These are phyloP conservation scores for Trichoderma brevicompactum DNA, from an alignment of 2,329 filamentous ascomycete genomes.

Conservation along the genomic window DNA sequence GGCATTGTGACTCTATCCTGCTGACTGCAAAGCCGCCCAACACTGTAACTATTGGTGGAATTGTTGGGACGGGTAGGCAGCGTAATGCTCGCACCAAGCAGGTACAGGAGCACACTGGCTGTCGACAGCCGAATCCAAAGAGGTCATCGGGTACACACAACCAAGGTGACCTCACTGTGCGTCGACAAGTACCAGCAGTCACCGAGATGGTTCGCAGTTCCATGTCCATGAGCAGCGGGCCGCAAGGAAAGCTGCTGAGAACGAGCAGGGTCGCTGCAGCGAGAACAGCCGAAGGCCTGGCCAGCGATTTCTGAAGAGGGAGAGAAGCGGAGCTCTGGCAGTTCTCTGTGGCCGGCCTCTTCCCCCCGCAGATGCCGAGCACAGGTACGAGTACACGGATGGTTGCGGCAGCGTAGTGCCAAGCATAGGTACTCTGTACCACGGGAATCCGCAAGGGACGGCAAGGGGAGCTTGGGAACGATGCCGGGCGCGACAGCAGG, in stretches of 20 bases:
- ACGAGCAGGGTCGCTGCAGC: not conserved
- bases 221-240: conserved; percentile 7
- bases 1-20: not conserved
- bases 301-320: too few relatives aligned
- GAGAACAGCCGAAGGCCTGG: not conserved
- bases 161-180: conserved; percentile 25
- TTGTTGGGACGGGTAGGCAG: conserved; percentile 5
- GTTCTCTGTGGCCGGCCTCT: not conserved
- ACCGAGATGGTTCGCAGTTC: not conserved
- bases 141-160: conserved; percentile 22
- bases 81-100: conserved; percentile 21
- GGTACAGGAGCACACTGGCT: conserved; percentile 3
- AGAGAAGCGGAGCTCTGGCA: not conserved
- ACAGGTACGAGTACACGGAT: conserved; percentile 11
- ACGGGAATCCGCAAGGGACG: not conserved
- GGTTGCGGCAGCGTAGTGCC: not conserved
- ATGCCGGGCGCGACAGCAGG: conserved; percentile 10
- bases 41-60: not conserved
- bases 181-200: not conserved
- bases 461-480: not conserved
- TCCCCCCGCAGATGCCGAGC: conserved; percentile 16
- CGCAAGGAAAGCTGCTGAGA: not conserved
- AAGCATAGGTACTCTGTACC: conserved; percentile 8
- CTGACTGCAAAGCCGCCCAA: not conserved
- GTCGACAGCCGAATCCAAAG: conserved; percentile 19